These are phyloP conservation scores for Symbiodinium pilosum DNA, from an alignment of 73 alveolate genomes.

Conservation along the genomic window DNA sequence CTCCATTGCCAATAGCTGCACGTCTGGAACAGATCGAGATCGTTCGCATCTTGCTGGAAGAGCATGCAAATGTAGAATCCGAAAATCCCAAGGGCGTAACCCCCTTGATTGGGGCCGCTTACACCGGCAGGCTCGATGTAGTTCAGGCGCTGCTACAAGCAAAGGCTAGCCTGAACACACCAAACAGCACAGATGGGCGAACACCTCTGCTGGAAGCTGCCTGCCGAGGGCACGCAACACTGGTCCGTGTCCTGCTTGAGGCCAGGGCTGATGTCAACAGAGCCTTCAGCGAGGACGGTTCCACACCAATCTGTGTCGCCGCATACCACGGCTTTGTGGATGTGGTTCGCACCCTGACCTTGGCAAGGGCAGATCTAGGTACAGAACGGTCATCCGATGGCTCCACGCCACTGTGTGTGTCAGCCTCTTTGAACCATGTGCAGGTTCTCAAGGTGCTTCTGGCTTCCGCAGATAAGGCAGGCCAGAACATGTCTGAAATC, in stretches of 20 bases:
- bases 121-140: not conserved
- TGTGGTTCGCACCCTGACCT: not conserved
- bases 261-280: not conserved
- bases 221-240: not conserved
- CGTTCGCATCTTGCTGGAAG: not conserved
- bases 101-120: slow-evolving; percentile 4
- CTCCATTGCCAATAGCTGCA: not conserved
- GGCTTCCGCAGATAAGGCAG: not conserved
- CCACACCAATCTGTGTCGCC: not conserved
- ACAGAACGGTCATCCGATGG: not conserved
- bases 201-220: slow-evolving; percentile 2
- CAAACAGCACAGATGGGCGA: not conserved
- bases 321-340: slow-evolving; percentile 6
- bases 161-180: not conserved
- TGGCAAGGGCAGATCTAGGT: slow-evolving; percentile 6
- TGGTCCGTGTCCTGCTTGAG: not conserved
- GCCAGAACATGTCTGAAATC: not conserved
- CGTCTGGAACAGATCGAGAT: not conserved
- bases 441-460: not conserved
- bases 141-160: not conserved
- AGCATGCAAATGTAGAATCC: not conserved
- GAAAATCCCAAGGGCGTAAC: not conserved
- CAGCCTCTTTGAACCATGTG: not conserved
- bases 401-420: not conserved
- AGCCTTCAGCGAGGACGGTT: not conserved